Evolutionary conservation across 441 rosid species (phyloP).

Genomic region (Isatis lusitanica): DNA sequence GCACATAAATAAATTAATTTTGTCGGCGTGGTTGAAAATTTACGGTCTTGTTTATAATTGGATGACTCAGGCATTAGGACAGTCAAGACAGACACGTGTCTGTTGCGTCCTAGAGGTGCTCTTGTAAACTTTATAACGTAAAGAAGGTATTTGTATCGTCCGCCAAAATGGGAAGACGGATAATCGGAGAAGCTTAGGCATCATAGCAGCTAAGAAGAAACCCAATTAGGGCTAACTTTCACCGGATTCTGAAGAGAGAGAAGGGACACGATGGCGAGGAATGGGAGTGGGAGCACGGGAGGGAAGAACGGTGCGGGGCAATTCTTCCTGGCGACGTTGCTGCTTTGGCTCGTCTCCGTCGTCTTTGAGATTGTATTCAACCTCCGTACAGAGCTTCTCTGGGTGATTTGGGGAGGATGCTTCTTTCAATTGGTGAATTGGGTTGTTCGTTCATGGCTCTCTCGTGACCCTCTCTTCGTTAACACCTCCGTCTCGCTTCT

Average conservation of each 20-base stretch:
- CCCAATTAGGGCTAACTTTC: constrained; percentile 2
- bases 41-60: not conserved
- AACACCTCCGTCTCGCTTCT: constrained; percentile 87
- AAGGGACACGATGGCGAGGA: constrained; percentile 44
- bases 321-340: constrained; percentile 76
- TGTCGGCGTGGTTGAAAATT: not conserved
- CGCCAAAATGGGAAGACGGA: constrained; percentile 27
- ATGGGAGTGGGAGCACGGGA: constrained; percentile 25
- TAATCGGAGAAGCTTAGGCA: constrained; percentile 9
- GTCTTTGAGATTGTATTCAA: constrained; percentile 73
- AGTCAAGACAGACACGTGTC: not conserved
- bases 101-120: not conserved
- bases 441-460: constrained; percentile 52
- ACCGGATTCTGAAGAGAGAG: not conserved
- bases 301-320: constrained; percentile 48
- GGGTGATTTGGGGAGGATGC: constrained; percentile 51
- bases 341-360: constrained; percentile 77
- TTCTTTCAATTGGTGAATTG: constrained; percentile 74
- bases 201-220: not conserved
- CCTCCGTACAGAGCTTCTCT: constrained; percentile 51
- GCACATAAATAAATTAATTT: not conserved
- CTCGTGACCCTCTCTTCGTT: constrained; percentile 85
- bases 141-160: not conserved
- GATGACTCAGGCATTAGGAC: not conserved
- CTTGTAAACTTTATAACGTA: not conserved